phyloP scores from a whole-genome alignment of 2,329 filamentous ascomycete genomes.

The Penicillium sp. region DNA sequence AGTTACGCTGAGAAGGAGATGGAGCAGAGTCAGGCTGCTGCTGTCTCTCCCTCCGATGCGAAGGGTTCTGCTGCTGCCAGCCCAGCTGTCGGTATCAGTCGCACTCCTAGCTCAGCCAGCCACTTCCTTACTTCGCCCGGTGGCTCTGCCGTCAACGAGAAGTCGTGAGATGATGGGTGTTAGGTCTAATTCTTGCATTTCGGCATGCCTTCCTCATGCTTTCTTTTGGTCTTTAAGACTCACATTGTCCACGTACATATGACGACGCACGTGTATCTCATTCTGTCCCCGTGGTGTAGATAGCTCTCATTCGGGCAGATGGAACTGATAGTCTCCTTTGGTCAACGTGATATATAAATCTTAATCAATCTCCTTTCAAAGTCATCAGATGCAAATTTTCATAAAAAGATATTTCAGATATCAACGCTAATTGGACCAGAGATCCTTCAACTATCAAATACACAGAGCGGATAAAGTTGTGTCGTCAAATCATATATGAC shows the following conservation, averaged over 20 bases:
- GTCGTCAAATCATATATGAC: neutral
- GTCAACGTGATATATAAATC: conserved; percentile 1
- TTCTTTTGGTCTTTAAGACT: neutral
- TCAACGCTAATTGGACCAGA: conserved; percentile 1
- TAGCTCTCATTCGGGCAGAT: neutral
- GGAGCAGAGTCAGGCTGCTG: conserved; percentile 1
- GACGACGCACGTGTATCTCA: neutral
- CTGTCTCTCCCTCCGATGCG: conserved; percentile 8
- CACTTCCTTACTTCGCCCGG: conserved; percentile 32
- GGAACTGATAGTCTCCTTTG: neutral
- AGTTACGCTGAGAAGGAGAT: conserved; percentile 28
- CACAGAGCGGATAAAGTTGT: neutral
- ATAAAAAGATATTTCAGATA: neutral
- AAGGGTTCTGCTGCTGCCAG: conserved; percentile 6
- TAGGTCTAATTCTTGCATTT: neutral
- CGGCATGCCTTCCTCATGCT: no score
- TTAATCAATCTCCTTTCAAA: conserved; percentile 6
- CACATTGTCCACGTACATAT: neutral
- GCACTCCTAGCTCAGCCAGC: conserved; percentile 24
- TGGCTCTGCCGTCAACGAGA: conserved; percentile 24
- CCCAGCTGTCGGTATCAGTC: conserved; percentile 19
- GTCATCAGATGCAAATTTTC: neutral
- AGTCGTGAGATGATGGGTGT: neutral
- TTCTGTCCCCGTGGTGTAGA: no score
- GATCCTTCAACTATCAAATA: conserved; percentile 1